Evolutionary conservation across 2,329 filamentous ascomycete species (phyloP).

Genomic region (Monosporascus sp.): DNA sequence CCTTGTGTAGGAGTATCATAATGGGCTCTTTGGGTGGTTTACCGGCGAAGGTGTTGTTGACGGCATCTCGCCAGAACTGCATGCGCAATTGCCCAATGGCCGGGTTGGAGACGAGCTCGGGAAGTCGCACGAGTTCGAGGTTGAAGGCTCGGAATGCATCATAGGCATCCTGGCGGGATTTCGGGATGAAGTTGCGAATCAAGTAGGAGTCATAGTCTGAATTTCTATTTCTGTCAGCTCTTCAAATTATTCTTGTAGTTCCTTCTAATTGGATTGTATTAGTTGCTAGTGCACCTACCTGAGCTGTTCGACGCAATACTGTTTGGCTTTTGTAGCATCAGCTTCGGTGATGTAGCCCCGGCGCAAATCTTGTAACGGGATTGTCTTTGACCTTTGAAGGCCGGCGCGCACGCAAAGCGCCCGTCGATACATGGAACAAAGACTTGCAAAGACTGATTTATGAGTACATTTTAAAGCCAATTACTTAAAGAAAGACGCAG

Average conservation of each 20-base stretch:
- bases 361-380: slow-evolving; percentile 8
- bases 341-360: slow-evolving; percentile 43
- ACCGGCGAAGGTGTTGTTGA: slow-evolving; percentile 71
- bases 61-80: slow-evolving; percentile 89
- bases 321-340: slow-evolving; percentile 47
- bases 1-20: slow-evolving; percentile 73
- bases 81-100: slow-evolving; percentile 83
- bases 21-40: slow-evolving; percentile 85
- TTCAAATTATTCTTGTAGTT: neutral
- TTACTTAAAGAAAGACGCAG: neutral
- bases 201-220: slow-evolving; percentile 87
- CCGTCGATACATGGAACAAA: slow-evolving; percentile 18
- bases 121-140: slow-evolving; percentile 82
- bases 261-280: neutral
- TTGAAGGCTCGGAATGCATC: slow-evolving; percentile 89
- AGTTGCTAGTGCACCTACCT: slow-evolving; percentile 29
- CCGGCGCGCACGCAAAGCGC: slow-evolving; percentile 14
- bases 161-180: slow-evolving; percentile 71
- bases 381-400: slow-evolving; percentile 14
- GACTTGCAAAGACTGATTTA: neutral
- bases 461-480: neutral
- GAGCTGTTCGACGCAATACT: slow-evolving; percentile 50
- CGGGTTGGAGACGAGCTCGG: slow-evolving; percentile 84
- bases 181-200: slow-evolving; percentile 78
- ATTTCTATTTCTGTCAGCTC: slow-evolving; percentile 48